Evolutionary conservation across 2,329 filamentous ascomycete genomes (phyloP).

Genomic region (Trichoderma simmonsii): DNA sequence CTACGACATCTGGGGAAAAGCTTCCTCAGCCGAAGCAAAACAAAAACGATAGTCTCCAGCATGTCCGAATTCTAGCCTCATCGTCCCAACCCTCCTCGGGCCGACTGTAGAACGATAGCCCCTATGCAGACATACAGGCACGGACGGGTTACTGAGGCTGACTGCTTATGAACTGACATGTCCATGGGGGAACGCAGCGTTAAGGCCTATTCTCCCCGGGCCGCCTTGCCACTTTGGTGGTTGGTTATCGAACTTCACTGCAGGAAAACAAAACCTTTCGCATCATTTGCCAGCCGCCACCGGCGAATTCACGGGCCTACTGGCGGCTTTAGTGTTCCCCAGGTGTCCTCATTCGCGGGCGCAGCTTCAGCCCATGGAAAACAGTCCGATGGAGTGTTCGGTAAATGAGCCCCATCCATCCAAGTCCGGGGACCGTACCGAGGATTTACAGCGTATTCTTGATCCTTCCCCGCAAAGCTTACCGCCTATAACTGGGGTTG

Average conservation of each 20-base stretch:
- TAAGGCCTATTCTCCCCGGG: not conserved
- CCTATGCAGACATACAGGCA: not conserved
- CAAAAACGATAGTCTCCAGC: not conserved
- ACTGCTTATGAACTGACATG: not conserved
- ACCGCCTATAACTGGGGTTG: not conserved
- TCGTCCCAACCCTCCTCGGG: not conserved
- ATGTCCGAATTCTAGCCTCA: not conserved
- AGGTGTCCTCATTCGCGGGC: not conserved
- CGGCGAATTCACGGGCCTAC: not conserved
- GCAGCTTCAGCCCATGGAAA: not conserved
- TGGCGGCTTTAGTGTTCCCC: not conserved
- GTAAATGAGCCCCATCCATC: not conserved
- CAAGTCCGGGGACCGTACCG: not conserved
- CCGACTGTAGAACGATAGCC: not conserved
- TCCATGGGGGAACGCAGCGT: not conserved
- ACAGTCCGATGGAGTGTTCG: not conserved
- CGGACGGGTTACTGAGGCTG: not conserved
- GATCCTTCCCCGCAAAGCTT: not conserved
- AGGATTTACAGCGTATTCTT: not conserved
- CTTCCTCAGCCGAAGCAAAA: not conserved
- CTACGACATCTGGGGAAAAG: not conserved
- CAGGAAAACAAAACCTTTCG: not conserved
- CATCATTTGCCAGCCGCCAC: not conserved
- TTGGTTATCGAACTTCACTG: not conserved
- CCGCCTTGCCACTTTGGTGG: not conserved